These are phyloP conservation scores for Aspergillus sp. DNA, from an alignment of 2,329 filamentous ascomycete species.

Conservation along the genomic window DNA sequence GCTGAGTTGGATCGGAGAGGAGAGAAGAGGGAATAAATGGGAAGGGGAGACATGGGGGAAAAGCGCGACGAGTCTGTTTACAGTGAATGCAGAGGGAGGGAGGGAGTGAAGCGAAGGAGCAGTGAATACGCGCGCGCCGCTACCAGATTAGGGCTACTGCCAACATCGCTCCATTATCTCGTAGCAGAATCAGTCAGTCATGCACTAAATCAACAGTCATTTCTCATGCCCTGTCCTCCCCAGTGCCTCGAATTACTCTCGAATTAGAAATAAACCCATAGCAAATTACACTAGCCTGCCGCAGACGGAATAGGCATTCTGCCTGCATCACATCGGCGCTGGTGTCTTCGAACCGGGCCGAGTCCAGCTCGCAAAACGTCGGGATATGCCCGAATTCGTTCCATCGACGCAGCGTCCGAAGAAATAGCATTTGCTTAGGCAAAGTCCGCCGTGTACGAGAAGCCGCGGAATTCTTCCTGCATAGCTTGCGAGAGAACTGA, in stretches of 20 bases:
- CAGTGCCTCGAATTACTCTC: no score
- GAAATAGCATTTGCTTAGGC: conserved; percentile 53
- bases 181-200: no score
- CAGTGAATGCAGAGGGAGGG: not conserved
- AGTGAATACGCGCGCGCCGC: no score
- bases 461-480: conserved; percentile 99
- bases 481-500: conserved; percentile 92
- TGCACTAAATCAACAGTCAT: no score
- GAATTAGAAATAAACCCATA: not conserved
- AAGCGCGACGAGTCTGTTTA: not conserved
- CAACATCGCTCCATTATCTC: no score
- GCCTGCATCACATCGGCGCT: conserved; percentile 10
- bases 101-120: no score
- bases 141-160: no score
- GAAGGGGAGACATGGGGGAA: not conserved
- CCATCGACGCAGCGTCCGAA: conserved; percentile 3
- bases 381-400: conserved; percentile 12
- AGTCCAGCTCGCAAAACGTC: conserved; percentile 16
- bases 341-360: conserved; percentile 2
- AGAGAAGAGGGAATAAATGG: not conserved
- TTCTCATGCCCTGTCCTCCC: no score
- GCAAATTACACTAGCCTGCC: conserved; percentile 4
- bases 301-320: conserved; percentile 5
- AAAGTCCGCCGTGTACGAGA: conserved; percentile 93
- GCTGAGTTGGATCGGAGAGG: not conserved